Conservation (phyloP, 257 asterid species). For the Mentha longifolia region DNA sequence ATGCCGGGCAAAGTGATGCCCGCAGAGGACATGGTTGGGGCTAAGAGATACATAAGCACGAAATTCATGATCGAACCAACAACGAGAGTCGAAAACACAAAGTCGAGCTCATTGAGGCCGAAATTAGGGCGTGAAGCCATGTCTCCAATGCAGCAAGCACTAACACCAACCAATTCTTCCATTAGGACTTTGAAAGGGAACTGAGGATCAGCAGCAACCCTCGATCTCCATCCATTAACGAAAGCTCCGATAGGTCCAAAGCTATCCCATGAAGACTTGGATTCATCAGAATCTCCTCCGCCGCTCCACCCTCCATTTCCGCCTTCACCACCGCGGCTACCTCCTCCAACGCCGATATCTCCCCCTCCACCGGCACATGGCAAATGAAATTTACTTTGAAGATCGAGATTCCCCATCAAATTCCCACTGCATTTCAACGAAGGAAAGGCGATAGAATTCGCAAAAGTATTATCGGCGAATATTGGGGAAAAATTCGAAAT, state of each 20-base stretch:
- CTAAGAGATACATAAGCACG: constrained; percentile 82
- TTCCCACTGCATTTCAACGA: constrained; percentile 32
- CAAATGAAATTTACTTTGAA: constrained; percentile 27
- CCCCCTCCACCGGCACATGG: constrained; percentile 45
- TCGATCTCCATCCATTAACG: constrained; percentile 79
- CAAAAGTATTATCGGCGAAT: constrained; percentile 36
- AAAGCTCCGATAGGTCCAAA: constrained; percentile 87
- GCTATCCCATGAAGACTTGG: constrained; percentile 45
- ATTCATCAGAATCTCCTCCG: constrained; percentile 52
- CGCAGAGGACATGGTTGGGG: constrained; percentile 69
- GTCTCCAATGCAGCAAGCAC: constrained; percentile 83
- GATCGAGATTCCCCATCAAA: not conserved
- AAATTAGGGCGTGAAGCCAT: constrained; percentile 95
- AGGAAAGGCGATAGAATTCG: constrained; percentile 25
- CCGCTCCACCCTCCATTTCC: constrained; percentile 47
- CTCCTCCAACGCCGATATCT: constrained; percentile 41
- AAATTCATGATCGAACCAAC: constrained; percentile 85
- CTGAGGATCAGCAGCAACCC: constrained; percentile 92
- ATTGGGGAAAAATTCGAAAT: constrained; percentile 19
- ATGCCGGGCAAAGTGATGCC: constrained; percentile 59
- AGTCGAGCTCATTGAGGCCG: constrained; percentile 91
- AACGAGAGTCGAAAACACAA: constrained; percentile 85
- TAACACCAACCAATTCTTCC: constrained; percentile 94
- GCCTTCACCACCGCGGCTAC: constrained; percentile 43
- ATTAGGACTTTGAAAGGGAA: constrained; percentile 90